Evolutionary conservation across 176 grass and related monocot genomes (phyloP).

Genomic region (Carex cristatella): DNA sequence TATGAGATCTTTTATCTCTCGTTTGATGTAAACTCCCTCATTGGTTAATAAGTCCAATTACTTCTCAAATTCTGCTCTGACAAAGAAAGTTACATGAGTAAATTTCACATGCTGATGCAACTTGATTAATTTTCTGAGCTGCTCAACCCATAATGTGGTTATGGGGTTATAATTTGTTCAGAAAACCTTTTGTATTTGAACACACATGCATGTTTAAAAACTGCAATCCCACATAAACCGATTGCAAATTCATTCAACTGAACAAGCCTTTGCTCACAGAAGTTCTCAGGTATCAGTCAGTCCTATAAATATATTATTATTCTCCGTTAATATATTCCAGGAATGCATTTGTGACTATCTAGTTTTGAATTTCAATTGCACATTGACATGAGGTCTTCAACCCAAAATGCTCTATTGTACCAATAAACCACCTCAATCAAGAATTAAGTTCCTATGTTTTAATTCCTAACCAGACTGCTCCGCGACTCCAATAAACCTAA

Average conservation of each 20-base stretch:
- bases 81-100: background rate
- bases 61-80: background rate
- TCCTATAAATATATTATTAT: background rate
- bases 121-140: background rate
- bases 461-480: background rate
- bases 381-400: background rate
- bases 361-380: background rate
- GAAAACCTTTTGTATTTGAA: background rate
- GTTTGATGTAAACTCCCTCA: conserved; percentile 28
- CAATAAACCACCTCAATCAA: background rate
- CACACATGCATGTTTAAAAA: background rate
- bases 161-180: background rate
- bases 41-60: background rate
- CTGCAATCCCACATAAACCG: background rate
- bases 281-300: background rate
- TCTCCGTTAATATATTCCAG: background rate
- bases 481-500: background rate
- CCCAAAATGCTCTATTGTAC: background rate
- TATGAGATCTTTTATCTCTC: conserved; percentile 27
- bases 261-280: background rate
- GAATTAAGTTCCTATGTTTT: background rate
- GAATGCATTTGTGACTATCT: background rate
- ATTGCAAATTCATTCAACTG: background rate
- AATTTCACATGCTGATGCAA: background rate
- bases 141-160: background rate